Base-by-base conservation (phyloP, 1,139 yeast species). In the Geotrichum australiense region DNA sequence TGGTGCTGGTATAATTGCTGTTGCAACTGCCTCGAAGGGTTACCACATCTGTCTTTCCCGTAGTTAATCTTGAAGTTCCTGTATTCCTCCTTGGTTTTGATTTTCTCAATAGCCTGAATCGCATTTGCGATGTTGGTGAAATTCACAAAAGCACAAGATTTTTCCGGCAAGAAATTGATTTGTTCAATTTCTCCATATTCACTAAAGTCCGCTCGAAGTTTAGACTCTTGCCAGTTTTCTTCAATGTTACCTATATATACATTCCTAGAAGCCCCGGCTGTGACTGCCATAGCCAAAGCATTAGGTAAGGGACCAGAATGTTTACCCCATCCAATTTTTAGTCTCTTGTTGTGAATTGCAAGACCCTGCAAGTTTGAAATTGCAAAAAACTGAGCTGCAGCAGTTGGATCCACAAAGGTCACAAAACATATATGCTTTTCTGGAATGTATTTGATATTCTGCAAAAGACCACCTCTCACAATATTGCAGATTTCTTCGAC, bases 321-420 rank as follows among this genome's bases (percentile, higher is more conserved):
- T 59, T 84, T 85, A 38, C 97, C 98, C 97, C 97, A 91, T 15
- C 96, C 96, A 47, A 91, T 84, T 59, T 84, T 83, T 45, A 89
- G 76, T 53, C 84, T 72, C 54, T 89, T 73, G 54, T 80, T 79
- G 59, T 84, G 94, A 44, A 91, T 79, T 3, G 83, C 73, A 43
- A 91, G 65, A 1, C 93, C 94, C 52, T 85, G 91, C 49, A 81
- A 66, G 57, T 82, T 86, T 51, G 91, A 79, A 78, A 82, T 76
- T 14, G 95, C 94, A 62, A 80, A 86, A 59, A 91, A 87, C 59
- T 84, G 94, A 0, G 94, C 94, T 0, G 97, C 96, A 5, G 95
- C 93, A 39, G 83, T 74, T 25, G 95, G 89, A 53, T 86, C 94
- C 50, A 89, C 76, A 59, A 91, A 91, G 2, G 96, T 87, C 40